Conservation (phyloP, 139 green algal species). For the Dunaliella primolecta region DNA sequence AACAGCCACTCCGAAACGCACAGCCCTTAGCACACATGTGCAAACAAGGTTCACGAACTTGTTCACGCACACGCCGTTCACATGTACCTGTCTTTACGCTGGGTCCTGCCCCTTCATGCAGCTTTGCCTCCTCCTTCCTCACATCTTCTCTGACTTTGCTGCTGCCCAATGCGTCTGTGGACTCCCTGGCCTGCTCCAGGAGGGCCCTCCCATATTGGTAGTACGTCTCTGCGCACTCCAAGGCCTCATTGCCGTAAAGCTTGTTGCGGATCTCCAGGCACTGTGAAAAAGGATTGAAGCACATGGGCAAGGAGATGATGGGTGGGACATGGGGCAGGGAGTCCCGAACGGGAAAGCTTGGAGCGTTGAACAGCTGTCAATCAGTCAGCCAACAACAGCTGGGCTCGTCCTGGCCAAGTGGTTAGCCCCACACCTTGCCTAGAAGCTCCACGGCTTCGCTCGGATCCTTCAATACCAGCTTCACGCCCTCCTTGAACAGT, state of each 20-base stretch:
- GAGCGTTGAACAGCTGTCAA: too few relatives aligned
- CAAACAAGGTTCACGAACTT: too few relatives aligned
- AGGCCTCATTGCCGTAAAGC: slow-evolving; percentile 23
- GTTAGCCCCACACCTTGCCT: not conserved
- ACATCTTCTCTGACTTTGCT: slow-evolving; percentile 7
- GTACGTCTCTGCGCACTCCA: slow-evolving; percentile 37
- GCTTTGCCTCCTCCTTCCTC: not conserved
- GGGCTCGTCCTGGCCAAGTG: not conserved
- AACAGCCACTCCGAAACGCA: too few relatives aligned
- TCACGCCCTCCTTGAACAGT: slow-evolving; percentile 16
- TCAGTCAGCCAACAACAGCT: not conserved
- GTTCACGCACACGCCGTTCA: slow-evolving; percentile 20
- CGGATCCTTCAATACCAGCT: slow-evolving; percentile 31
- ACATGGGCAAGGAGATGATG: too few relatives aligned
- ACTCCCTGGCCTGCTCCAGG: slow-evolving; percentile 29
- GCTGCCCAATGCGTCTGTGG: slow-evolving; percentile 8
- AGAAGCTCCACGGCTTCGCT: slow-evolving; percentile 26
- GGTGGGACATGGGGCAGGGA: too few relatives aligned
- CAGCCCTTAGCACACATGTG: too few relatives aligned
- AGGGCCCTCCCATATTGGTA: slow-evolving; percentile 40
- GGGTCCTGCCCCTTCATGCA: not conserved
- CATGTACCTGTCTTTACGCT: slow-evolving; percentile 44
- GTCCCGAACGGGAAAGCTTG: too few relatives aligned
- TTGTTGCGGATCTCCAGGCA: slow-evolving; percentile 37
- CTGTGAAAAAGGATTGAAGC: not conserved